These are phyloP conservation scores for Lanmaoa pseudosensibilis DNA, from an alignment of 768 basidiomycete species.

Conservation along the genomic window DNA sequence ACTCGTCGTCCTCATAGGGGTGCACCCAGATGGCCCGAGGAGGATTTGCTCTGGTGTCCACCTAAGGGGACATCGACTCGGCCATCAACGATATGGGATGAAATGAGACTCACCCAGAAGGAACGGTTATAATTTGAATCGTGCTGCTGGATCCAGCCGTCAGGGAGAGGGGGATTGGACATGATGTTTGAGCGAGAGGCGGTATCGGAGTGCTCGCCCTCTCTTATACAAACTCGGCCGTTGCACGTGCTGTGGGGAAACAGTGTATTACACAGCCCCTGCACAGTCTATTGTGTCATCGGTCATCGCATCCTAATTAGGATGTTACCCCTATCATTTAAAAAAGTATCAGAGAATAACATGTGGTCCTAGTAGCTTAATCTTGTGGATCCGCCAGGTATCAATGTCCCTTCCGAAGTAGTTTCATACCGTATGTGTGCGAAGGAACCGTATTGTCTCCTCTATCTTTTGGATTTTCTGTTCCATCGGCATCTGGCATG, in stretches of 20 bases:
- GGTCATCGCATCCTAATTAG: not conserved
- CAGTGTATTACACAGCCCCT: constrained; percentile 6
- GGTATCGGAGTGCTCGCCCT: not conserved
- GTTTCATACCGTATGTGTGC: constrained; percentile 11
- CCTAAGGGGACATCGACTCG: constrained; percentile 36
- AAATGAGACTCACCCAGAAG: constrained; percentile 46
- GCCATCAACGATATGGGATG: not conserved
- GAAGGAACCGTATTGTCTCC: constrained; percentile 46
- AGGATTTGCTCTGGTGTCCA: constrained; percentile 62
- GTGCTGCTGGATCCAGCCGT: constrained; percentile 55
- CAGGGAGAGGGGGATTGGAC: constrained; percentile 44
- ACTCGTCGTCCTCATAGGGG: constrained; percentile 68
- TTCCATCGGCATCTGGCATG: constrained; percentile 52
- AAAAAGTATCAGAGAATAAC: too few relatives aligned
- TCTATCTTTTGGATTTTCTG: constrained; percentile 53
- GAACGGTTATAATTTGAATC: constrained; percentile 43
- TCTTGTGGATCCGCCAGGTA: constrained; percentile 1
- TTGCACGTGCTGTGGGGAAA: constrained; percentile 17
- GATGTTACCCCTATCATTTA: not conserved
- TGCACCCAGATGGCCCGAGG: constrained; percentile 72
- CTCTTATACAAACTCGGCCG: not conserved
- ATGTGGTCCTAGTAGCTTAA: not conserved
- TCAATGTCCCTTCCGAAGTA: not conserved
- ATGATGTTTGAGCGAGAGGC: constrained; percentile 8
- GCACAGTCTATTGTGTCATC: not conserved